Conservation (phyloP, 2,329 filamentous ascomycete species). For the Pyricularia sp. region DNA sequence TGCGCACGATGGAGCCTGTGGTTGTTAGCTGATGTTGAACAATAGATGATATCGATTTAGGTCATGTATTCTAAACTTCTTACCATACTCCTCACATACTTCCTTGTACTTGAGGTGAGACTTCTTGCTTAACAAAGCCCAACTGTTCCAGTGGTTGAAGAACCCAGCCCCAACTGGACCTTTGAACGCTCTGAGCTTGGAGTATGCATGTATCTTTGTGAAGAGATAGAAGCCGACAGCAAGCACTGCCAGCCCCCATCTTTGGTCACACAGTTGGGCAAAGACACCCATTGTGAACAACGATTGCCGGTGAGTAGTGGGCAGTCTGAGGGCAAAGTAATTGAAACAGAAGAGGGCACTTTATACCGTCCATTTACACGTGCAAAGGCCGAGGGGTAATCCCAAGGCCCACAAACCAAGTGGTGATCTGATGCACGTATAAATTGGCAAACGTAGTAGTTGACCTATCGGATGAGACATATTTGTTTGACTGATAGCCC, state of each 20-base stretch:
- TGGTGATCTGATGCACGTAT: background rate
- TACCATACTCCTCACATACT: slow-evolving; percentile 18
- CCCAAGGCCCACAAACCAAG: background rate
- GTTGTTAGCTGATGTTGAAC: background rate
- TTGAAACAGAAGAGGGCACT: too few species aligned
- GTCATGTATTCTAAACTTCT: background rate
- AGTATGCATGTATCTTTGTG: background rate
- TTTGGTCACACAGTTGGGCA: background rate
- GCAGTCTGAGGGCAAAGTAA: too few species aligned
- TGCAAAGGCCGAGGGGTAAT: background rate
- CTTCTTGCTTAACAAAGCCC: slow-evolving; percentile 14
- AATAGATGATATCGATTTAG: too few species aligned
- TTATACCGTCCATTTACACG: background rate
- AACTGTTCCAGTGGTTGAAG: slow-evolving; percentile 23
- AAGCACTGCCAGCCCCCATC: background rate
- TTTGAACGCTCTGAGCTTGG: slow-evolving; percentile 22
- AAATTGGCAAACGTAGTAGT: background rate
- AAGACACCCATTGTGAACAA: background rate
- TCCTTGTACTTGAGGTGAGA: slow-evolving; percentile 17
- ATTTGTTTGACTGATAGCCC: too few species aligned
- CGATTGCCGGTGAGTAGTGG: too few species aligned
- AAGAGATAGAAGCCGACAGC: background rate
- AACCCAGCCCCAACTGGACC: slow-evolving; percentile 23
- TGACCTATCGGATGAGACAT: background rate
- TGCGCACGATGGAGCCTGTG: slow-evolving; percentile 22